These are phyloP conservation scores for Ciborinia camelliae DNA, from an alignment of 2,329 filamentous ascomycete species.

Conservation along the genomic window DNA sequence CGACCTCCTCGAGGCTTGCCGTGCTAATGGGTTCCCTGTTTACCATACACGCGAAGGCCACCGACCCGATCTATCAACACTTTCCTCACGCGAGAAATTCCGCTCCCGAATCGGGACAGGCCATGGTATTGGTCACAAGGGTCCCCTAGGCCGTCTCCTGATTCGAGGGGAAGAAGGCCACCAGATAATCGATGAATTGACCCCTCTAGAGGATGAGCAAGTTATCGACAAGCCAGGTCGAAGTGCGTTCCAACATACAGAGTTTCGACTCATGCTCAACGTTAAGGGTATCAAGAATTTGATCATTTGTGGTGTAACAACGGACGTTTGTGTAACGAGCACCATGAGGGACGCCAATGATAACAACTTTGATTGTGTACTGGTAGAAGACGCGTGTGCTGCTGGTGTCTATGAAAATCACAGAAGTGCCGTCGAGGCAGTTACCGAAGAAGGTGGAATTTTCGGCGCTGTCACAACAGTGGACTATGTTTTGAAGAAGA, in stretches of 20 bases:
- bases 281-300: conserved; percentile 38
- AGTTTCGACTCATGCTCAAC: conserved; percentile 37
- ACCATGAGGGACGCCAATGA: conserved; percentile 41
- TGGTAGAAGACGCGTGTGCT: conserved; percentile 36
- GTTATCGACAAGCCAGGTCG: conserved; percentile 39
- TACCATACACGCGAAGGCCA: conserved; percentile 53
- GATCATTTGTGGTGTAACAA: conserved; percentile 38
- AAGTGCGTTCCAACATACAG: conserved; percentile 41
- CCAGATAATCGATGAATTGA: conserved; percentile 49
- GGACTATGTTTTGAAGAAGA: neutral
- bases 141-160: conserved; percentile 56
- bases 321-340: conserved; percentile 39
- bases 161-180: conserved; percentile 57
- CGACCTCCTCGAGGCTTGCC: conserved; percentile 43
- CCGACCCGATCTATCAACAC: conserved; percentile 53
- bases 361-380: conserved; percentile 36
- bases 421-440: conserved; percentile 34
- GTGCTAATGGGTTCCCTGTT: conserved; percentile 42
- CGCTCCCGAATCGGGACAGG: conserved; percentile 48
- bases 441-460: conserved; percentile 38
- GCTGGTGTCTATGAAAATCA: conserved; percentile 35
- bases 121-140: conserved; percentile 49
- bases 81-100: conserved; percentile 51
- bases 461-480: conserved; percentile 37
- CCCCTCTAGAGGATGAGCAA: conserved; percentile 32